Evolutionary conservation across 2,329 filamentous ascomycete species (phyloP).

Genomic region (Chaetomium sp.): DNA sequence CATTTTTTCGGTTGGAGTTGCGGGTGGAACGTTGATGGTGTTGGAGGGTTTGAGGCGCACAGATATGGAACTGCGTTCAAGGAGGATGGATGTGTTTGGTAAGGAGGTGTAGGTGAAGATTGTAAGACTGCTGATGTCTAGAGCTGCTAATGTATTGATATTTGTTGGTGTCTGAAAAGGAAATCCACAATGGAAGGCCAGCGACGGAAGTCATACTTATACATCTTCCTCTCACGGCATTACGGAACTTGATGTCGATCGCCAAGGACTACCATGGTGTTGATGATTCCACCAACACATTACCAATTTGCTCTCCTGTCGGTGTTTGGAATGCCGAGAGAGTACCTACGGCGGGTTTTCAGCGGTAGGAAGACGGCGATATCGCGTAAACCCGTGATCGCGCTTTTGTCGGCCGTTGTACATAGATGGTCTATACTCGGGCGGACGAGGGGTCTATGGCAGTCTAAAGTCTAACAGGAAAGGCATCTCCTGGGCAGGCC

Average conservation of each 20-base stretch:
- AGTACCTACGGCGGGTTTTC: background rate
- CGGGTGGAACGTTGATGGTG: background rate
- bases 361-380: background rate
- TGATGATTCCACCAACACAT: background rate
- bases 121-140: background rate
- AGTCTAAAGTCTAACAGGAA: background rate
- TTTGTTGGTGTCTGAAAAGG: background rate
- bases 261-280: background rate
- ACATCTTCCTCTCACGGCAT: background rate
- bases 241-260: background rate
- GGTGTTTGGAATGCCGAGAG: background rate
- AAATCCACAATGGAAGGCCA: background rate
- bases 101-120: background rate
- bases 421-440: background rate
- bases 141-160: background rate
- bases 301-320: background rate
- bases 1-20: constrained; percentile 14
- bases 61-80: background rate
- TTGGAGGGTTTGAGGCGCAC: background rate
- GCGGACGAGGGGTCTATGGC: background rate
- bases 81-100: background rate
- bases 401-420: background rate
- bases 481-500: background rate
- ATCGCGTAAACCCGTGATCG: background rate
- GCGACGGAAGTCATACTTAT: background rate